Conservation (phyloP, 2,329 filamentous ascomycete species). For the Colletotrichum sp. region DNA sequence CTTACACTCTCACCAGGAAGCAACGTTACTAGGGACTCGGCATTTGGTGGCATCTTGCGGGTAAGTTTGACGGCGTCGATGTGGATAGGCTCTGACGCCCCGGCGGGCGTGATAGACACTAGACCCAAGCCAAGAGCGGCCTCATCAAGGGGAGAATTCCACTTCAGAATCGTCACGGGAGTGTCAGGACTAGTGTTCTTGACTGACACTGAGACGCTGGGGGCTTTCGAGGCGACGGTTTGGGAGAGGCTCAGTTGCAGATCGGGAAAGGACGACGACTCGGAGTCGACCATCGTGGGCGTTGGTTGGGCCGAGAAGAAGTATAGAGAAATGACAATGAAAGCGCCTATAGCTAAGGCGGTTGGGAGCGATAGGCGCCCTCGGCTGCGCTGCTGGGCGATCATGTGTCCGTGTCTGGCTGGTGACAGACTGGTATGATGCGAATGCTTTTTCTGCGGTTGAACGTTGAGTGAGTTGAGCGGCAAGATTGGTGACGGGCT, state of each 20-base stretch:
- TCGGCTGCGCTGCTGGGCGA: neutral
- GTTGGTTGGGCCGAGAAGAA: neutral
- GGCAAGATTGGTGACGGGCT: neutral
- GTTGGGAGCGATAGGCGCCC: neutral
- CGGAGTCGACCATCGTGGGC: neutral
- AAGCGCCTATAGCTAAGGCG: neutral
- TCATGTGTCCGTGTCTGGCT: neutral
- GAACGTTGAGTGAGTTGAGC: neutral
- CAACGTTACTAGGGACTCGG: constrained; percentile 43
- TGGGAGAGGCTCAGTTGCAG: constrained; percentile 28
- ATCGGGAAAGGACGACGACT: neutral
- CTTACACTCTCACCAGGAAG: constrained; percentile 36
- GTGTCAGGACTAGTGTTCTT: constrained; percentile 39
- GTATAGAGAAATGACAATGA: neutral
- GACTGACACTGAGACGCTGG: constrained; percentile 40
- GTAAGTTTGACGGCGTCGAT: constrained; percentile 40
- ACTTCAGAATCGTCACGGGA: constrained; percentile 45
- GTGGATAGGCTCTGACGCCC: constrained; percentile 35
- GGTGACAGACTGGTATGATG: neutral
- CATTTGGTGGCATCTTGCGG: constrained; percentile 44
- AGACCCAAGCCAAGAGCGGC: constrained; percentile 44
- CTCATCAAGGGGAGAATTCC: constrained; percentile 48
- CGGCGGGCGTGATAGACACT: constrained; percentile 40
- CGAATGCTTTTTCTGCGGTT: neutral
- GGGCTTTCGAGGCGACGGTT: constrained; percentile 33